Base-by-base conservation (phyloP, 1,284 basidiomycete genomes). In the Pseudozyma sp. region DNA sequence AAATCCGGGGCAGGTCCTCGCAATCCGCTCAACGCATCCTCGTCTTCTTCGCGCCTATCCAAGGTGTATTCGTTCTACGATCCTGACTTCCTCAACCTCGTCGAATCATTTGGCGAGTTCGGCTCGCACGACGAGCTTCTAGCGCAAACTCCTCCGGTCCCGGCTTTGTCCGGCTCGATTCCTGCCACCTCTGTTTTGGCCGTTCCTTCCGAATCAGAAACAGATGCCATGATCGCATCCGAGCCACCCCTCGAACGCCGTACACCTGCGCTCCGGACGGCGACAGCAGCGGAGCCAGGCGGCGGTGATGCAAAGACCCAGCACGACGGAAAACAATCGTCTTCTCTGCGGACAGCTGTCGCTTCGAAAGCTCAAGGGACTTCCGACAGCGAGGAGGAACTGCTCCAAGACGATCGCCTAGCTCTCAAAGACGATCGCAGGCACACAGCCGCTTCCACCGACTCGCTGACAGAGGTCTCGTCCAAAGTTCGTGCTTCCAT, bases 31-130 rank as follows among this genome's bases (percentile, higher is more conserved):
- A 44, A 31, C 11, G 71, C 71, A 4, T 66, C 71, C 0, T 59
- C 57, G 10, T 59, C 68, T 24, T 72, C 65, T 1, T 66, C 65
- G 5, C 60, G 74, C 7, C 49, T 69, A 6, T 71, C 74, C 34
- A 72, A 74, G 45, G 89, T 92, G 29, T 91, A 93, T 80, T 94
- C 92, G 9, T 89, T 94, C 87, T 90, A 89, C 73, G 88, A 89
- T 43, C 87, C 89, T 2, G 93, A 94, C 83, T 93, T 94, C 73
- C 88, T 90, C 0, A 82, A 83, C 43, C 80, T 87, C 44, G 79
- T 87, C 47, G 84, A 86, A 48, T 80, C 83, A 11, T 84, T 86
- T 44, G 75, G 79, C 33, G 75, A 79, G 37, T 75, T 77, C 49
- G 75, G 78, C 43, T 63, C 75, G 16, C 64, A 55, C 31, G 77